Evolutionary conservation across 1,139 yeast genomes (phyloP), one percentile per base, ranked within the genome.

Genomic region (Lipomyces yarrowii): DNA sequence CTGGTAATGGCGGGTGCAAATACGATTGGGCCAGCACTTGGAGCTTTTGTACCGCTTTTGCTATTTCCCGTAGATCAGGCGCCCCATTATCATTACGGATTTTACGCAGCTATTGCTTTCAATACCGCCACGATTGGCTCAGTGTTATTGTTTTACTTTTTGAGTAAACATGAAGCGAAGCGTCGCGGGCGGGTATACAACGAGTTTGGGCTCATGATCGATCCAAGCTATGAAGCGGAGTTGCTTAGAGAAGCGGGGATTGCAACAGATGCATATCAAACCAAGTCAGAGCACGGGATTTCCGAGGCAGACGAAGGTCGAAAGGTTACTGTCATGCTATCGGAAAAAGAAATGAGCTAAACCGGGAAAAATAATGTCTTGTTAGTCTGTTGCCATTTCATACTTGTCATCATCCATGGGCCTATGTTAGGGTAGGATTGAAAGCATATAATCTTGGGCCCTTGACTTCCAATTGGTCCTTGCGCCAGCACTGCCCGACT

Each of bases 31-130:
- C 59, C 37, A 2, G 60, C 68, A 2, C 55, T 69, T 39, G 63
- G 59, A n/a, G 56, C 71, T 0, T 64, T 65, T 42, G 26, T 69
- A 18, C 62, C 62, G 42, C 60, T 69, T n/a, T 62, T 57, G 3
- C 13, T 69, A 10, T 70, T 56, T 35, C 71, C 71, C 18, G 59
- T 70, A 23, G 33, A 59, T 30, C 57, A 59, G n/a, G 61, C 61
- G n/a, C 61, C 61, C 2, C 57, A 21, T 23, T 59, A 59, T 26
- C 32, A 30, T 8, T 52, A 59, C 21, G 61, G 61, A 33, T 59
- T 39, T 26, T 33, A 32, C n/a, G 61, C 48, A 10, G 46, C 51
- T 1, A 52, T 59, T 52, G 57, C 35, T 1, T 59, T 59, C 48
- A 26, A 59, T 11, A 32, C 46, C n/a, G 62, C 57, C 18, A 30